Evolutionary conservation across 2,329 filamentous ascomycete genomes (phyloP).

Genomic region (Clarireedia hainanense): DNA sequence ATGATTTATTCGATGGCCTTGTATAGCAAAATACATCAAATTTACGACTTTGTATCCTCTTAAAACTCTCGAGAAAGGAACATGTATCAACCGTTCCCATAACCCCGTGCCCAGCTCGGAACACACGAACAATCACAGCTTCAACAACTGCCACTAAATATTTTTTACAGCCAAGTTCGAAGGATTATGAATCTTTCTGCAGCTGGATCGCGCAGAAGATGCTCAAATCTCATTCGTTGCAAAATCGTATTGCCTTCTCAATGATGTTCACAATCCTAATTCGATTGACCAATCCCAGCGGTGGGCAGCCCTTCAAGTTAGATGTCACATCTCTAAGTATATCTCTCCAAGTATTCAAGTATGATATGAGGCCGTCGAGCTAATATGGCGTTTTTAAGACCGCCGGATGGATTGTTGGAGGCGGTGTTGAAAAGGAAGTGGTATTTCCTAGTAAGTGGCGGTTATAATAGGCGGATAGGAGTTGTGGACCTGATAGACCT

Average conservation of each 20-base stretch:
- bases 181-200: too few relatives aligned
- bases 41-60: background rate
- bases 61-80: too few relatives aligned
- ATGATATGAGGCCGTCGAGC: background rate
- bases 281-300: constrained; percentile 10
- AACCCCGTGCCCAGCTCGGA: too few relatives aligned
- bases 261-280: constrained; percentile 10
- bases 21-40: constrained; percentile 26
- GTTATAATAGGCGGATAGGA: too few relatives aligned
- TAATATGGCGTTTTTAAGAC: background rate
- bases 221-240: too few relatives aligned
- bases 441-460: too few relatives aligned
- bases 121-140: too few relatives aligned
- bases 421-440: background rate
- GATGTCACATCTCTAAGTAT: background rate
- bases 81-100: too few relatives aligned
- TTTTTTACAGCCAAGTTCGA: too few relatives aligned
- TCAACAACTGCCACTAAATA: too few relatives aligned
- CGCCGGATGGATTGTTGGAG: background rate
- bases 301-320: constrained; percentile 1
- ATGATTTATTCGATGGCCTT: constrained; percentile 61
- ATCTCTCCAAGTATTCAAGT: background rate
- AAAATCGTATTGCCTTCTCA: background rate
- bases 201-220: too few relatives aligned
- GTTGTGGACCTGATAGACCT: too few relatives aligned